These are phyloP conservation scores for Tetracladium maxilliforme DNA, from an alignment of 2,329 filamentous ascomycete genomes.

Conservation along the genomic window DNA sequence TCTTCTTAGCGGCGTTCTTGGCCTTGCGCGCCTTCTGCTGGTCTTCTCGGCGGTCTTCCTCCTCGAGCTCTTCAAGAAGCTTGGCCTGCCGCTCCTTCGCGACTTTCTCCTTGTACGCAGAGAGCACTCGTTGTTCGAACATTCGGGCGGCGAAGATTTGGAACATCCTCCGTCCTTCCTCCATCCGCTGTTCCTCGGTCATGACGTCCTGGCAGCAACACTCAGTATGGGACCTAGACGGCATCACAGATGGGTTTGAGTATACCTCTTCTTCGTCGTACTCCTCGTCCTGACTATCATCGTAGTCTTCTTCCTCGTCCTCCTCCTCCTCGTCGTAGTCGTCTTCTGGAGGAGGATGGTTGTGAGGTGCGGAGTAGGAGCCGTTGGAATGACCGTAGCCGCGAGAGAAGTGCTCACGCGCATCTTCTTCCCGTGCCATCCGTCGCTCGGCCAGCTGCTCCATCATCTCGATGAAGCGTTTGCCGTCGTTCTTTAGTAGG, in stretches of 20 bases:
- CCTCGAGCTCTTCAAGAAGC: slow-evolving; percentile 79
- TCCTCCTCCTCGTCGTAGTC: slow-evolving; percentile 47
- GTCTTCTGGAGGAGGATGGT: slow-evolving; percentile 61
- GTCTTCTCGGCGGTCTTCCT: slow-evolving; percentile 63
- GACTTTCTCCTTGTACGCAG: slow-evolving; percentile 96
- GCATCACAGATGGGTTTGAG: too few species aligned
- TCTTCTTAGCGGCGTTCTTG: slow-evolving; percentile 86
- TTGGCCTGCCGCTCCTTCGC: slow-evolving; percentile 83
- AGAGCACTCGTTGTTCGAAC: slow-evolving; percentile 95
- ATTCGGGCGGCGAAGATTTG: slow-evolving; percentile 98
- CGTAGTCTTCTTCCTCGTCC: slow-evolving; percentile 43
- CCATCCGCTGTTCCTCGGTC: slow-evolving; percentile 98
- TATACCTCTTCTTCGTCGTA: slow-evolving; percentile 75
- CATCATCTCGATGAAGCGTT: slow-evolving; percentile 99
- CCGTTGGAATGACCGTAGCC: slow-evolving; percentile 45
- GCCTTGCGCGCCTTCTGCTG: slow-evolving; percentile 86
- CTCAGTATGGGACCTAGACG: slow-evolving; percentile 10
- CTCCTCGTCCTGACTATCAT: slow-evolving; percentile 47
- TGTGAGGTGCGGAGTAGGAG: slow-evolving; percentile 43
- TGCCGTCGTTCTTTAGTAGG: slow-evolving; percentile 94
- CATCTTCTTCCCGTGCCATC: slow-evolving; percentile 93
- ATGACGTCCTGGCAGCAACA: slow-evolving; percentile 61
- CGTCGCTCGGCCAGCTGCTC: slow-evolving; percentile 93
- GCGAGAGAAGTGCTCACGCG: slow-evolving; percentile 44
- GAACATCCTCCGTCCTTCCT: slow-evolving; percentile 96